phyloP scores from a whole-genome alignment of 768 basidiomycete genomes.

The Exsudoporus frostii region DNA sequence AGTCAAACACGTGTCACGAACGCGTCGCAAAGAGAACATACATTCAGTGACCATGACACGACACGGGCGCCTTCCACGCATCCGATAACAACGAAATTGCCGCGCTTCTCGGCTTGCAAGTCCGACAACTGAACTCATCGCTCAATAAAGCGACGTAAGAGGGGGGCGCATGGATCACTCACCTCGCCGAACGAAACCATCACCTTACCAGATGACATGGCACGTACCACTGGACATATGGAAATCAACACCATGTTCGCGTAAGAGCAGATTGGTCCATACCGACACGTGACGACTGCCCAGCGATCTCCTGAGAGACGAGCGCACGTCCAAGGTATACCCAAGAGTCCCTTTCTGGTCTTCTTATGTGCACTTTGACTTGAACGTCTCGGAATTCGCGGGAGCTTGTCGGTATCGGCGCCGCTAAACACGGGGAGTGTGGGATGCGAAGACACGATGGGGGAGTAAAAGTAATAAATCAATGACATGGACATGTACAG shows the following conservation, averaged over 20 bases:
- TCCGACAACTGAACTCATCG: constrained; percentile 49
- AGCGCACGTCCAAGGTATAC: constrained; percentile 75
- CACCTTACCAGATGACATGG: constrained; percentile 62
- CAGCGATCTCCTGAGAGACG: constrained; percentile 70
- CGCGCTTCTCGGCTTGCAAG: constrained; percentile 81
- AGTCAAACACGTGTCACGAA: constrained; percentile 9
- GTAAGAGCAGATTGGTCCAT: constrained; percentile 27
- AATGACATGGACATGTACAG: constrained; percentile 4
- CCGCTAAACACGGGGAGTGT: constrained; percentile 14
- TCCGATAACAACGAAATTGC: constrained; percentile 83
- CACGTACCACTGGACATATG: constrained; percentile 32
- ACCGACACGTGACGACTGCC: constrained; percentile 82
- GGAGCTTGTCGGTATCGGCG: constrained; percentile 22
- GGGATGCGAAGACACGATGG: background rate
- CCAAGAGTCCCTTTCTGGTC: constrained; percentile 79
- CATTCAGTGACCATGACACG: constrained; percentile 84
- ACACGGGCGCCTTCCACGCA: constrained; percentile 72
- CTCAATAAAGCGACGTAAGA: background rate
- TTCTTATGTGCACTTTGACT: constrained; percentile 81
- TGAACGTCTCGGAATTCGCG: constrained; percentile 75
- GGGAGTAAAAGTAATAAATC: background rate
- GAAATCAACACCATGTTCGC: constrained; percentile 5
- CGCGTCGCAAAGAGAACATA: constrained; percentile 33
- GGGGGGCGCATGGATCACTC: constrained; percentile 16
- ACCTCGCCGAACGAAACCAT: constrained; percentile 73